Base-by-base conservation (phyloP, 495 filamentous ascomycete species). In the Aspergillus coremiiformis region DNA sequence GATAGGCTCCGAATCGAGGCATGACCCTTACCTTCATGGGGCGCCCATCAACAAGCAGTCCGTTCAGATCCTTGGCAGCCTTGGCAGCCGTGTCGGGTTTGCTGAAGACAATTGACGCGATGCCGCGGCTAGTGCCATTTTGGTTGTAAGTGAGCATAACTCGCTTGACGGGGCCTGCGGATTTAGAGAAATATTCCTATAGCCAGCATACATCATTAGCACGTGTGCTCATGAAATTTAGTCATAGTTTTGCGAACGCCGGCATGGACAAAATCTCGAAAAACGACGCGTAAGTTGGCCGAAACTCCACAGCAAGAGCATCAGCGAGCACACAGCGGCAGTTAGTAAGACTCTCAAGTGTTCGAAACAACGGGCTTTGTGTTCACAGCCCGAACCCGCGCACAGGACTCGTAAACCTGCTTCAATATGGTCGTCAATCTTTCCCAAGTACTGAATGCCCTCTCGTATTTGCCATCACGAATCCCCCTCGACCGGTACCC, bases 141-240 rank as follows among this genome's bases (percentile, higher is more conserved):
- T 91, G 87, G 61, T 91, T 92, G 69, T 97, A 97, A 27, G 87
- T 89, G 60, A 98, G 78, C 63, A 87, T 81, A 44, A 87, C 87
- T 69, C 78, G 82, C 78, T 90, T 96, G 69, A 96, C 85, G 45
- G 87, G 84, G 39, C 92, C 94, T 73, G 94, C 80, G 62, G 87
- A 84, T 66, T 88, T 86, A 62, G 75, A 67, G 73, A 98, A 96
- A 71, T 96, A 98, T 75, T 97, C 93, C 93, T 98, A 92, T 74
- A 74, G 59, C 54, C 57, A 58, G 60, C 26, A 57, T 53, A 61
- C 37, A 60, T 39, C 58, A 76, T 76, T 54, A 76, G 73, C 72
- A 75, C 55, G 59, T 66, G 46, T 58, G 64, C 48, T 50, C 53
- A 60, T 57, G 10, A 55, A 47, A 35, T 61, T 64, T 21, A 54